Base-by-base conservation (phyloP, 805 yeast species). In the Yarrowia divulgata region DNA sequence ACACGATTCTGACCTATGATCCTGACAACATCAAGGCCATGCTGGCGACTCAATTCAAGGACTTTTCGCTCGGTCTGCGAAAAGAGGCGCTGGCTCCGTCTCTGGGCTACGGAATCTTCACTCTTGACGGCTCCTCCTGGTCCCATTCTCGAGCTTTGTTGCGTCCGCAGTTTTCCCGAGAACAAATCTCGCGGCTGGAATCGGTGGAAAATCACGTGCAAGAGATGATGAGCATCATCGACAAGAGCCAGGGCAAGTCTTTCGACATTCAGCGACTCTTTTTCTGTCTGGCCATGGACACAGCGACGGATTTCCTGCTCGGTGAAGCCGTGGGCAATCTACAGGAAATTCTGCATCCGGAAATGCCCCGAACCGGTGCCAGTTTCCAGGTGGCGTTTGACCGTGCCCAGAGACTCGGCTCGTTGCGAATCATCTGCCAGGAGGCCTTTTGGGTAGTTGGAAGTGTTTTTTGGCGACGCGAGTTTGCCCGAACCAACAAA, bases 41-140 rank as follows among this genome's bases (percentile, higher is more conserved):
- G 16, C 71, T 78, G 39, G 75, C 80, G 13, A 75, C 78, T 3
- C 72, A 73, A 35, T 78, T 77, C 71, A 71, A 75, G 62, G 80
- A 48, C 64, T 79, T 72, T 69, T 72, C 71, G 18, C 71, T 79
- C 35, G 79, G 78, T 0, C 19, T 52, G 4, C 73, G 81, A 6
- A 60, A 72, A 48, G 66, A 52, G 19, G 72, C 72, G 13, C 71
- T 79, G 42, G 68, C 58, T 18, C 78, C 77, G 13, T 62, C 78
- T 16, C 71, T 79, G 16, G 81, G 81, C 3, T 70, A 73, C 39
- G 81, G 81, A 0, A 79, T 79, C 49, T 79, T 79, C 73, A 79
- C 80, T 3, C 73, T 76, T 18, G 75, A 75, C 45, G 79, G 79
- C 19, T 72, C 72, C 34, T 75, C 74, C 16, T 79, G 81, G 81